Base-by-base conservation (phyloP, 1,284 basidiomycete genomes). In the Ustilago nuda region DNA sequence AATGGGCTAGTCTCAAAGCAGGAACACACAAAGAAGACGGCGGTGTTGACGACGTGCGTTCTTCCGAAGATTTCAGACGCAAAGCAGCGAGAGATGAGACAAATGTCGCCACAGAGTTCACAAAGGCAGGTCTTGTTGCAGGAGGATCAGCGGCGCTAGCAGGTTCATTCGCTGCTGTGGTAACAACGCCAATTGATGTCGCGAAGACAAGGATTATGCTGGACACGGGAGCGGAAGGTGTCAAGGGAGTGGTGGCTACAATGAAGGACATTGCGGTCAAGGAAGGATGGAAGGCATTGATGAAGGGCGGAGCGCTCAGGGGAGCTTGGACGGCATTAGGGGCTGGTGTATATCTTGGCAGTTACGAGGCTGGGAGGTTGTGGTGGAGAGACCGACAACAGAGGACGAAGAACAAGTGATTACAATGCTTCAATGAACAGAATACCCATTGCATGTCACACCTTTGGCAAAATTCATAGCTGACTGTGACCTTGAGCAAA, bases 181-280 rank as follows among this genome's bases (percentile, higher is more conserved):
- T 80, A 7, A 78, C 78, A 1, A 81, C 80, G 7, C 80, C 80
- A 6, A 80, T 81, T 43, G 80, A 81, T 32, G 78, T 80, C 11
- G 80, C 80, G 48, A 81, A 81, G 70, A 81, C 80, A 3, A 58
- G 78, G n/a, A 80, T 81, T 56, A 81, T 81, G 80, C 56, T 81
- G 6, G 61, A 67, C 19, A 66, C 68, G 3, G 57, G 61, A 12
- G 33, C 51, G 19, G 61, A 59, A 12, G 61, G 39, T 19, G 61
- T 39, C 4, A 35, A 45, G 19, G 46, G 80, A 7, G 76, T 80
- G n/a, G 36, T 82, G 1, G 61, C 61, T 8, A 75, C 73, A 2
- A 72, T 80, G 67, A 59, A 39, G 15, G 46, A 65, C 3, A 80
- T 83, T 35, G 66, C 58, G 7, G 30, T 58, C 3, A 56, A 66